Percentiles rank a stretch among this genome's conserved stretches.
Evolutionary conservation across 257 asterid genomes (phyloP).

Genomic region (Phtheirospermum japonicum): DNA sequence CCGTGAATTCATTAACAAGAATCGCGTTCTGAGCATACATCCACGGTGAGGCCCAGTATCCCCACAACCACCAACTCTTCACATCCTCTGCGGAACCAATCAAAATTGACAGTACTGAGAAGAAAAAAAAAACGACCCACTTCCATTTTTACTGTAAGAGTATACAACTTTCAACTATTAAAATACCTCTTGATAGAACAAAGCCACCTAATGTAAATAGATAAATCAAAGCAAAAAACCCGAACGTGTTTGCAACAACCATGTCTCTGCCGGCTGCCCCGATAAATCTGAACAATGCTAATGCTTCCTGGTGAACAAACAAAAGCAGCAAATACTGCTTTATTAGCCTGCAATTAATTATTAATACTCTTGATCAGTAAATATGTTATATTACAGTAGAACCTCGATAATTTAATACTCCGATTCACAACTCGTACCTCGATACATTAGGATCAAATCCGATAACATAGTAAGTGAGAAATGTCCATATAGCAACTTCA

Average conservation of each 20-base stretch:
- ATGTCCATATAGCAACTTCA: constrained; percentile 44
- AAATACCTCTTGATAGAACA: constrained; percentile 56
- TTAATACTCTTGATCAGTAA: neutral
- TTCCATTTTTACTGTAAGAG: neutral
- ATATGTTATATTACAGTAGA: no score
- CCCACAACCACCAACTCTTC: constrained; percentile 72
- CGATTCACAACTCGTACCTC: constrained; percentile 32
- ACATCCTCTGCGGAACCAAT: constrained; percentile 36
- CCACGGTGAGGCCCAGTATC: constrained; percentile 71
- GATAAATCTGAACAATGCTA: constrained; percentile 48
- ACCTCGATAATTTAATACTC: neutral
- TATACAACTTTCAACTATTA: neutral
- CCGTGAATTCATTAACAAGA: constrained; percentile 68
- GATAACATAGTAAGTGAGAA: constrained; percentile 41
- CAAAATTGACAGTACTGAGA: neutral
- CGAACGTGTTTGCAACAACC: constrained; percentile 54
- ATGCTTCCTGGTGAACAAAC: constrained; percentile 46
- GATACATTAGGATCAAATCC: constrained; percentile 49
- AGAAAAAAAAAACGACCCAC: neutral
- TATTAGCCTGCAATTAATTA: constrained; percentile 36
- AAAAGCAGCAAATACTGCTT: constrained; percentile 47
- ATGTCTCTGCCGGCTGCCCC: constrained; percentile 57
- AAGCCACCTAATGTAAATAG: constrained; percentile 54
- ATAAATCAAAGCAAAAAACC: constrained; percentile 40
- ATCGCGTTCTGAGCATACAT: constrained; percentile 77